Percentiles rank a stretch among this genome's conserved stretches.
These are phyloP conservation scores for Dalbergia cultrata DNA, from an alignment of 306 rosid species.

Conservation along the genomic window DNA sequence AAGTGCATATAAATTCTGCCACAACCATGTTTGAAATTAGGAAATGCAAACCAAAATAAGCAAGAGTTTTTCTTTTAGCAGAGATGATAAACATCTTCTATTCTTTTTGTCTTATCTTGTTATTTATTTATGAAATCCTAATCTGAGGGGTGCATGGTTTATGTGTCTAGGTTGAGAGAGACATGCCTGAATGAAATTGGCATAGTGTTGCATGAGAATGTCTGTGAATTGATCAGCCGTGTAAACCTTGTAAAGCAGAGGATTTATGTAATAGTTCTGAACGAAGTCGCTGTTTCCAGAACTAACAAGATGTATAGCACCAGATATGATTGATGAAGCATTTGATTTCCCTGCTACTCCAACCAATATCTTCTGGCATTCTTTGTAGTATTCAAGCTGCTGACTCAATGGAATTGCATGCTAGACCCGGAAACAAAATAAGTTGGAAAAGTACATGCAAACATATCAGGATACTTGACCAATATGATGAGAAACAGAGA, in stretches of 20 bases:
- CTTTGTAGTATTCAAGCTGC: constrained; percentile 72
- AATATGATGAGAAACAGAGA: not conserved
- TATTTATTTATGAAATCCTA: not conserved
- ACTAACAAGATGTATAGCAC: constrained; percentile 65
- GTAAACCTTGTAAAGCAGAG: constrained; percentile 68
- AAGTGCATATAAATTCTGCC: constrained; percentile 71
- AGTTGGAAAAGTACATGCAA: not conserved
- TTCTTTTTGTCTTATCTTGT: not conserved
- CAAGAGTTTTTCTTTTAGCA: not conserved
- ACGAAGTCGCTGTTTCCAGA: constrained; percentile 85
- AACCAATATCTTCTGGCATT: constrained; percentile 62
- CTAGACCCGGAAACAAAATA: constrained; percentile 51
- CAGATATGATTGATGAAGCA: constrained; percentile 67
- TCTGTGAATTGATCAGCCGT: constrained; percentile 69
- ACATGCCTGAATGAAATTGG: constrained; percentile 69
- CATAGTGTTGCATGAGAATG: constrained; percentile 59
- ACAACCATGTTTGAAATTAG: constrained; percentile 42
- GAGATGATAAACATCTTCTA: not conserved
- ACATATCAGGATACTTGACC: not conserved
- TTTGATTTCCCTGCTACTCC: constrained; percentile 59
- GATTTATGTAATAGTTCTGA: constrained; percentile 85
- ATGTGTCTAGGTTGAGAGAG: constrained; percentile 17
- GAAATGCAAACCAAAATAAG: constrained; percentile 5
- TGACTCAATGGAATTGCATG: constrained; percentile 64
- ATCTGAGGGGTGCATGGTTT: not conserved